Base-by-base conservation (phyloP, 768 basidiomycete genomes). In the Hirschioporus abietinus region DNA sequence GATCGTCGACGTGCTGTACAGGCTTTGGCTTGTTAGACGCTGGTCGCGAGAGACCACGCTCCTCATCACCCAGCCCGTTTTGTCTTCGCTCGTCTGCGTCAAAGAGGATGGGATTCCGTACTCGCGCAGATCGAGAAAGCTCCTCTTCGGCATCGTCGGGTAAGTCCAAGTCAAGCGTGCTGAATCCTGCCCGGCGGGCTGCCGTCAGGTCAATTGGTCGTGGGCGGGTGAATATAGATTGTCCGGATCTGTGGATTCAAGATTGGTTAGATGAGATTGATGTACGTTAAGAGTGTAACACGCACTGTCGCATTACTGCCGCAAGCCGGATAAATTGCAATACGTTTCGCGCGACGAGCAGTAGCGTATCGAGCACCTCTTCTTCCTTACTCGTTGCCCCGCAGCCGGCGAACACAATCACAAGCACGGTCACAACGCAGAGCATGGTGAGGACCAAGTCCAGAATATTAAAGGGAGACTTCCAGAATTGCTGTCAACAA, bases 301-400 rank as follows among this genome's bases (percentile, higher is more conserved):
- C 93, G 70, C 74, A 96, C 95, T 95, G 93, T 78, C 96, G 84
- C 86, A 98, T 91, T 63, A 99, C 94, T 24, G 93, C 85, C 20
- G 95, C 96, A 20, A 99, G 82, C 26, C 96, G 87, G 30, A 91
- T 89, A 74, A 98, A 98, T 71, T 96, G 94, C 65, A 99, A 85
- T 66, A 95, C 86, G 74, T 98, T 99, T 58, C 96, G 86, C 23
- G 92, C 93, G 70, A 99, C 88, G 27, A 99, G 88, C 26, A 99
- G 81, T 64, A 98, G 79, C 1, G 94, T 97, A 74, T 99, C 97
- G 62, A 99, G 83, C 1, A 99, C 80, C 72, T 97, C 96, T 78
- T 99, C 96, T 72, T 94, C 92, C 78, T 93, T 93, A 75, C 91
- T 93, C 42, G 87, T 86, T 34, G 86, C 73, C 25, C 89, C 90